These are phyloP conservation scores for Kurtzmaniella quercitrusa DNA, from an alignment of 1,139 yeast species.

Conservation along the genomic window DNA sequence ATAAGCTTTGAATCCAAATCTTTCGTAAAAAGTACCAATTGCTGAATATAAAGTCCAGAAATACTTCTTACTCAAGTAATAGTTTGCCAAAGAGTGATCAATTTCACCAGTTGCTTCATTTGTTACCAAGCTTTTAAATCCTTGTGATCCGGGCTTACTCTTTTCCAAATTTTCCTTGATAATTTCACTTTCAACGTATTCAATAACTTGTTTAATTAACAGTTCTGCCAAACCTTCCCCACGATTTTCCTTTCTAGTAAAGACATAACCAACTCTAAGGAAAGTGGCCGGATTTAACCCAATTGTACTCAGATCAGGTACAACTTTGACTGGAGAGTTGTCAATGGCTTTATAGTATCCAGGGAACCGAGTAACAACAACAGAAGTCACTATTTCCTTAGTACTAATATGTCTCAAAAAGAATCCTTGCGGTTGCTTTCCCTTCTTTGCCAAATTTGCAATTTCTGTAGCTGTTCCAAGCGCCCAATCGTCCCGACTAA, in stretches of 20 bases:
- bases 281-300: conserved; percentile 31
- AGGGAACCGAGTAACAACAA: conserved; percentile 21
- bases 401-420: conserved; percentile 25
- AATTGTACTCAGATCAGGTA: conserved; percentile 31
- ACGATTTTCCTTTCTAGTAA: conserved; percentile 24
- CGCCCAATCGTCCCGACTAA: conserved; percentile 22
- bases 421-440: conserved; percentile 17
- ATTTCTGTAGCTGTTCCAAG: conserved; percentile 15
- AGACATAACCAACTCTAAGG: conserved; percentile 27
- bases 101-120: conserved; percentile 20
- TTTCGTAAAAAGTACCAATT: conserved; percentile 28
- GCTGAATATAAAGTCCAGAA: conserved; percentile 40
- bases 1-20: conserved; percentile 37
- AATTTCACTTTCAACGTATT: conserved; percentile 27
- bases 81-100: conserved; percentile 30
- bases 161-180: conserved; percentile 21
- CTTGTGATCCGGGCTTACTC: conserved; percentile 23
- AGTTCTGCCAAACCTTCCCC: conserved; percentile 28
- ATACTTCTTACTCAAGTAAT: conserved; percentile 34
- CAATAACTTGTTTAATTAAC: conserved; percentile 27
- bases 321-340: conserved; percentile 17
- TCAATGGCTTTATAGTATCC: conserved; percentile 34
- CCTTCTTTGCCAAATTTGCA: conserved; percentile 11
- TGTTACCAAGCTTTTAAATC: conserved; percentile 30
- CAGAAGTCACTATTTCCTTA: conserved; percentile 24